These are phyloP conservation scores for Vishniacozyma victoriae DNA, from an alignment of 768 basidiomycete genomes.

Conservation along the genomic window DNA sequence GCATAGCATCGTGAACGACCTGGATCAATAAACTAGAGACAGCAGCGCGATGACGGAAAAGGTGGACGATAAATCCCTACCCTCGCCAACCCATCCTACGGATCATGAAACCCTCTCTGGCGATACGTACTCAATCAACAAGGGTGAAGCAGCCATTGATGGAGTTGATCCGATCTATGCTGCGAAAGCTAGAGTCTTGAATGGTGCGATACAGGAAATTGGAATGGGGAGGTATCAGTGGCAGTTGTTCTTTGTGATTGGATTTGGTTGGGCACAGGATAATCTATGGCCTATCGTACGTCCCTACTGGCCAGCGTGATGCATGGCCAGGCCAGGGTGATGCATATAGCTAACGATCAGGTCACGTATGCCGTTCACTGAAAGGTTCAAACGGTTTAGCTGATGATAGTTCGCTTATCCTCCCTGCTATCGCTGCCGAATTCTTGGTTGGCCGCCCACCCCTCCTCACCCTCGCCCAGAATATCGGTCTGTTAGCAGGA, in stretches of 20 bases:
- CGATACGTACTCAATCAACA: no score
- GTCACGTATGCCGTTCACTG: no score
- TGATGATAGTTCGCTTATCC: slow-evolving; percentile 62
- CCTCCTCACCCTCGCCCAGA: slow-evolving; percentile 64
- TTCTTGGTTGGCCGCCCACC: slow-evolving; percentile 58
- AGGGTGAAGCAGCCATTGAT: slow-evolving; percentile 27
- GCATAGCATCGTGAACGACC: no score
- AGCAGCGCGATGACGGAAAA: no score
- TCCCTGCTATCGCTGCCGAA: slow-evolving; percentile 61
- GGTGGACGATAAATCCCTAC: no score
- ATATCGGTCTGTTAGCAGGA: slow-evolving; percentile 60
- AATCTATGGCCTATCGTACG: slow-evolving; percentile 53
- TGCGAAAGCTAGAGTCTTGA: slow-evolving; percentile 29
- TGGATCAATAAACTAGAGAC: no score
- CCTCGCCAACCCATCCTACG: no score
- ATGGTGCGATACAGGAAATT: slow-evolving; percentile 31
- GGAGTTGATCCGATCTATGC: slow-evolving; percentile 33
- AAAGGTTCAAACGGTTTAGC: no score
- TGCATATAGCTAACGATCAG: no score
- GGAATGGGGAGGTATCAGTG: slow-evolving; percentile 38
- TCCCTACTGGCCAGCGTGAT: no score
- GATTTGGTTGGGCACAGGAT: slow-evolving; percentile 37
- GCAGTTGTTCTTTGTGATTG: slow-evolving; percentile 31
- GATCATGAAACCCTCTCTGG: no score
- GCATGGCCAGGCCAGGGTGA: no score